Evolutionary conservation across 495 filamentous ascomycete genomes (phyloP).

Genomic region (Xylaria acuta): DNA sequence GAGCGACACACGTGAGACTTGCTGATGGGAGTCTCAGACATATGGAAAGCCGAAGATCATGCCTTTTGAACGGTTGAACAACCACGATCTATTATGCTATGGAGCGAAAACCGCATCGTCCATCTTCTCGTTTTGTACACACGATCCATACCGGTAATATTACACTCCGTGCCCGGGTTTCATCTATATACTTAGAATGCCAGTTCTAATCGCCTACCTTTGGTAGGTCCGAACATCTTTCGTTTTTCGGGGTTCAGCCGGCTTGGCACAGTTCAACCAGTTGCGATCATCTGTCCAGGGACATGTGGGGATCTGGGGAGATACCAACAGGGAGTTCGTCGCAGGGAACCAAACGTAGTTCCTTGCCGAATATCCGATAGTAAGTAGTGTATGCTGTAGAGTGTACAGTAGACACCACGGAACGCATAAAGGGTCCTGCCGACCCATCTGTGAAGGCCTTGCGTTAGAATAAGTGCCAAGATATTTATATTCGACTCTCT

Average conservation of each 20-base stretch:
- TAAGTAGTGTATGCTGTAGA: conserved; percentile 6
- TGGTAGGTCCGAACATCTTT: conserved; percentile 10
- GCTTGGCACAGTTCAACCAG: conserved; percentile 20
- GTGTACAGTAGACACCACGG: conserved; percentile 17
- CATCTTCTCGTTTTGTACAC: conserved; percentile 10
- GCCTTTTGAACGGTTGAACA: conserved; percentile 1
- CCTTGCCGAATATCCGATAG: conserved; percentile 22
- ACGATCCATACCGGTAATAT: conserved; percentile 1
- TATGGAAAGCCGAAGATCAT: conserved; percentile 24
- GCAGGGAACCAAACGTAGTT: neutral
- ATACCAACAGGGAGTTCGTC: conserved; percentile 1
- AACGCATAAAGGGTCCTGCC: conserved; percentile 23
- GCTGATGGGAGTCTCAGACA: conserved; percentile 5
- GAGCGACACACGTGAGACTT: conserved; percentile 8
- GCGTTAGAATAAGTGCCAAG: conserved; percentile 11
- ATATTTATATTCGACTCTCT: conserved; percentile 20
- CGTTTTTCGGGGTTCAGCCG: conserved; percentile 21
- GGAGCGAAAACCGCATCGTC: neutral
- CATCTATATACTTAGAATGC: conserved; percentile 13
- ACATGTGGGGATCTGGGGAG: conserved; percentile 20
- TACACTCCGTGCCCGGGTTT: conserved; percentile 9
- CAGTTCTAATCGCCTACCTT: neutral
- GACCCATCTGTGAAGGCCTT: neutral
- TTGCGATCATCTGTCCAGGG: conserved; percentile 14
- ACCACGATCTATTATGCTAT: neutral